Base-by-base conservation (phyloP, 2,329 filamentous ascomycete species). In the Colletotrichum acutatum region DNA sequence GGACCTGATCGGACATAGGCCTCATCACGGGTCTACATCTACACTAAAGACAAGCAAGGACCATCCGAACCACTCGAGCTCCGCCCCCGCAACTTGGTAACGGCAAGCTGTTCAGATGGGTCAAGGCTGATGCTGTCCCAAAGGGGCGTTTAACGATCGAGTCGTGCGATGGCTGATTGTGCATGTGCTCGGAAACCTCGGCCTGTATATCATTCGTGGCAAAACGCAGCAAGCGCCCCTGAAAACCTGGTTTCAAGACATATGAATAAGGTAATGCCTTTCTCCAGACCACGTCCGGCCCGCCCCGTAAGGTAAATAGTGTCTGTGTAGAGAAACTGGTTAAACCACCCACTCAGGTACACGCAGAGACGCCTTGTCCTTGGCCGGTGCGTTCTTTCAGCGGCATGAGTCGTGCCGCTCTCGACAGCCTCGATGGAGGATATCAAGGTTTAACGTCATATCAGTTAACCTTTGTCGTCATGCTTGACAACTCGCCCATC, bases 101-200 rank as follows among this genome's bases (percentile, higher is more conserved):
- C 30, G 46, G 24, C 14, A 49, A 54, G 30, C 46, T 37, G 6
- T 32, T 34, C 16, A 34, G 49, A 64, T 54, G 46, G 30, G 61
- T 37, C 61, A 54, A n/a, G 30, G 61, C 61, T 64, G n/a, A 37
- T 37, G 61, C 61, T 64, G 46, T 64, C 61, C n/a, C 22, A n/a
- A 64, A 14, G 22, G n/a, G 12, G 60, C n/a, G n/a, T n/a, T n/a
- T n/a, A 4, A 19, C 7, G 28, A 37, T 19, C 46, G 28, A 30
- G 30, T 12, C 28, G 22, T 12, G n/a, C 54, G 49, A 54, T 24
- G 12, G 8, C 19, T 49, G 19, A 11, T 49, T 19, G 8, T 32
- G 61, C 49, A 34, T 34, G 32, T 60, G n/a, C 16, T 14, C 22
- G 57, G 12, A n/a, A 42, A 11, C 12, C n/a, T 54, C 46, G 46